Evolutionary conservation across 164 flowering plant genomes (phyloP).

Genomic region (Cinnamomum micranthum): DNA sequence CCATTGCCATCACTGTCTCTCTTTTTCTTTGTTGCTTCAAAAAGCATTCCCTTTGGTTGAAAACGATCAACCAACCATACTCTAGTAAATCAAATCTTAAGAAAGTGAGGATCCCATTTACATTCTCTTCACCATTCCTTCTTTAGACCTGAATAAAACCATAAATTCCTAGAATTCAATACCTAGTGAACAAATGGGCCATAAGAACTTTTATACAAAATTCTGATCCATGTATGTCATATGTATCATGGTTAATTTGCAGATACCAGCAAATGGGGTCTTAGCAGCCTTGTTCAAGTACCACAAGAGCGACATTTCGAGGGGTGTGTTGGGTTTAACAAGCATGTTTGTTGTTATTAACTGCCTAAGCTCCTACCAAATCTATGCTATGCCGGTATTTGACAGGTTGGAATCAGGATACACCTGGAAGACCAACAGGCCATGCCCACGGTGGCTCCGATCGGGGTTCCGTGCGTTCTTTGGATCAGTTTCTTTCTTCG

Average conservation of each 20-base stretch:
- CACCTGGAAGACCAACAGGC: conserved; percentile 32
- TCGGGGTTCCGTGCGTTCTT: conserved; percentile 34
- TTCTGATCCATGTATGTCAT: not conserved
- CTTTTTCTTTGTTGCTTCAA: too few species aligned
- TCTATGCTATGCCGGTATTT: conserved; percentile 68
- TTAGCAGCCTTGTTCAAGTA: conserved; percentile 37
- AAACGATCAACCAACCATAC: too few species aligned
- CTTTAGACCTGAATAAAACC: too few species aligned
- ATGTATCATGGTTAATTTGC: conserved; percentile 4
- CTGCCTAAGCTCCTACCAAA: conserved; percentile 50
- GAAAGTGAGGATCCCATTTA: too few species aligned
- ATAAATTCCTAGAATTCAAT: too few species aligned
- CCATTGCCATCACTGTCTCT: too few species aligned
- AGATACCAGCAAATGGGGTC: conserved; percentile 67
- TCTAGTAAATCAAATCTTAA: too few species aligned
- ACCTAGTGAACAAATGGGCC: too few species aligned
- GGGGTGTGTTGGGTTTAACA: conserved; percentile 41
- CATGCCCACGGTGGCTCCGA: conserved; percentile 53
- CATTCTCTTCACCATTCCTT: too few species aligned
- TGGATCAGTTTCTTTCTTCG: conserved; percentile 44
- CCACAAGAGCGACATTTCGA: conserved; percentile 46
- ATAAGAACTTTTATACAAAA: too few species aligned
- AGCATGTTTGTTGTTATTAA: conserved; percentile 39
- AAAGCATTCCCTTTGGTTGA: too few species aligned
- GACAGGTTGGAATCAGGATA: conserved; percentile 58